Evolutionary conservation across 108 stramenopile genomes (phyloP), one percentile per base, ranked within the genome.

Genomic region (Fragilaria crotonensis): DNA sequence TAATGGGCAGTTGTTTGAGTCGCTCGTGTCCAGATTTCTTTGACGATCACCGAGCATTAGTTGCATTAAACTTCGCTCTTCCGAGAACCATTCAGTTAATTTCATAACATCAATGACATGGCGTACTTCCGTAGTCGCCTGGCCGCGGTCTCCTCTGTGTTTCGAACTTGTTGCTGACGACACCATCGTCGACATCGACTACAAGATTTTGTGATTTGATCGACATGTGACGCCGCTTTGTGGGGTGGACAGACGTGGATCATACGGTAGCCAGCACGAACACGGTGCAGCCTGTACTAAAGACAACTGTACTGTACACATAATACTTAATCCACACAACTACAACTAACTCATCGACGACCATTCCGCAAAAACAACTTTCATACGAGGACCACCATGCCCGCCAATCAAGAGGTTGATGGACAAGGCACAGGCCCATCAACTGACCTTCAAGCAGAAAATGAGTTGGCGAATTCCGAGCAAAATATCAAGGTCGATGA

Each of bases 401-500:
- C n/a, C n/a, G n/a, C n/a, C n/a, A n/a, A n/a, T n/a, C n/a, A n/a
- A n/a, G n/a, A n/a, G n/a, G n/a, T n/a, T n/a, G n/a, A n/a, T n/a
- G n/a, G n/a, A n/a, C n/a, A n/a, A n/a, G n/a, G n/a, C n/a, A n/a
- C n/a, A n/a, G n/a, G n/a, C n/a, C n/a, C n/a, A n/a, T n/a, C n/a
- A n/a, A n/a, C n/a, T n/a, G n/a, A n/a, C n/a, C n/a, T n/a, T n/a
- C n/a, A n/a, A n/a, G n/a, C n/a, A n/a, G n/a, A n/a, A n/a, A n/a
- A n/a, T n/a, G n/a, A n/a, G n/a, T n/a, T n/a, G n/a, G n/a, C n/a
- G n/a, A n/a, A n/a, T n/a, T n/a, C n/a, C n/a, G n/a, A n/a, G n/a
- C n/a, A n/a, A n/a, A n/a, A n/a, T n/a, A 57, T 52, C 19, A 87
- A 87, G 53, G 71, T 85, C 22, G 90, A 92, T 69, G 83, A 73